A percentile compares a stretch with the other conserved stretches of the same genome.
Evolutionary conservation across 1,284 basidiomycete genomes (phyloP).

Genomic region (Ceratobasidium sp.): DNA sequence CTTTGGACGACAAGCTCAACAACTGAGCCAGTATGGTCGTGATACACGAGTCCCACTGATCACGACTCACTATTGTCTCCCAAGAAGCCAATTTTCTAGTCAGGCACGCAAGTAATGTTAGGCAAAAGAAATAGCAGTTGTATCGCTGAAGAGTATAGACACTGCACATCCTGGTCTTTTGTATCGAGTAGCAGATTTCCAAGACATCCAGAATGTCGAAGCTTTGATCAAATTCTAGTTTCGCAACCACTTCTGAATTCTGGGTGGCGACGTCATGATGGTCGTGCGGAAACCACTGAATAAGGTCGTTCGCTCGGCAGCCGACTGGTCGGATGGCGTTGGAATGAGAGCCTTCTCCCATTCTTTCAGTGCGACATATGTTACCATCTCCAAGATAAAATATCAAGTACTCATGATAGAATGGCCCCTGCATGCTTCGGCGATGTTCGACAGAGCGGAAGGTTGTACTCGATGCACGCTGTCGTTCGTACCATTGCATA

Average conservation of each 20-base stretch:
- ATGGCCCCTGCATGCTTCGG: neutral
- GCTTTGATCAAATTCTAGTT: neutral
- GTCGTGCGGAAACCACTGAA: neutral
- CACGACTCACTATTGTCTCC: neutral
- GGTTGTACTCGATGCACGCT: neutral
- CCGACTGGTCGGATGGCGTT: neutral
- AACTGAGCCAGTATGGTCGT: neutral
- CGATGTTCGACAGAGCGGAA: neutral
- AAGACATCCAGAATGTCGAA: neutral
- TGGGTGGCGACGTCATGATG: neutral
- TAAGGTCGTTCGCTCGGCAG: neutral
- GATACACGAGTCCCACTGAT: neutral
- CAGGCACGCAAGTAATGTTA: neutral
- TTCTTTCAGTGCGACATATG: neutral
- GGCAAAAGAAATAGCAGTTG: conserved; percentile 6
- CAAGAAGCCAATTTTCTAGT: neutral
- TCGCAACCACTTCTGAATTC: neutral
- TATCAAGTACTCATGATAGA: neutral
- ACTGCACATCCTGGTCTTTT: neutral
- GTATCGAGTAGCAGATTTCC: neutral
- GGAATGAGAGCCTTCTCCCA: neutral
- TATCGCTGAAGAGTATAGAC: conserved; percentile 1
- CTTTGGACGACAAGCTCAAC: neutral
- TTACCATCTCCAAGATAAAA: neutral
- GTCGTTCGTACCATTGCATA: neutral